Base-by-base conservation (phyloP, 2,329 filamentous ascomycete genomes). In the Beauveria sp. region DNA sequence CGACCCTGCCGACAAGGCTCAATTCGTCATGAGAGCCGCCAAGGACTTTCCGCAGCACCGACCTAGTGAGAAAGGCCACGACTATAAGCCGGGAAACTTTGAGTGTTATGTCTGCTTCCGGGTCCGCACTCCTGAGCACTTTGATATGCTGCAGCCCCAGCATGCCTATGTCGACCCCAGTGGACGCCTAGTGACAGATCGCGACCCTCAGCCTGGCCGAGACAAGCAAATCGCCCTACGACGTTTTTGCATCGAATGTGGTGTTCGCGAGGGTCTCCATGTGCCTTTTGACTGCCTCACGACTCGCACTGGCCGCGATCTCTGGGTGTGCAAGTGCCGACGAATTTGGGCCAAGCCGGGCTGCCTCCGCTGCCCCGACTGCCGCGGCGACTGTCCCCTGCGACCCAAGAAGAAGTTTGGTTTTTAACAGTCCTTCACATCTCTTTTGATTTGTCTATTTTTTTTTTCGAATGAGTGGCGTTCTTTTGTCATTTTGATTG, bases 71-170 rank as follows among this genome's bases (percentile, higher is more conserved):
- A 74, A 71, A 63, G 71, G 71, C 9, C 70, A 70, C 53, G 70
- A 73, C 51, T 72, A 75, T 62, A 69, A 71, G 56, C 75, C 74
- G 0, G 74, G 75, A 18, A 77, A 77, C 65, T 73, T 75, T 50
- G 75, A 76, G 62, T 77, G 75, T 65, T 77, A 77, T 65, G 67
- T 75, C 28, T 77, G 75, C 67, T 77, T 73, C 63, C 71, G 73
- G 2, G 74, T 77, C n/a, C 71, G 74, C 50, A 67, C 68, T 3
- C 74, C 75, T 5, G 71, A 73, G 46, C 69, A 73, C 62, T 77
- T 77, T 64, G 74, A 77, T 62, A 68, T 70, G 61, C 66, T 73
- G 18, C 74, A 76, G 61, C 68, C 70, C 3, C 67, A 70, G 45
- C 67, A 67, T 16, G 70, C 71, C 20, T 72, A 70, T 61, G 63